Percentiles rank a stretch among this genome's conserved stretches.
phyloP scores from a whole-genome alignment of 164 flowering plant species.

The Kingdonia uniflora region DNA sequence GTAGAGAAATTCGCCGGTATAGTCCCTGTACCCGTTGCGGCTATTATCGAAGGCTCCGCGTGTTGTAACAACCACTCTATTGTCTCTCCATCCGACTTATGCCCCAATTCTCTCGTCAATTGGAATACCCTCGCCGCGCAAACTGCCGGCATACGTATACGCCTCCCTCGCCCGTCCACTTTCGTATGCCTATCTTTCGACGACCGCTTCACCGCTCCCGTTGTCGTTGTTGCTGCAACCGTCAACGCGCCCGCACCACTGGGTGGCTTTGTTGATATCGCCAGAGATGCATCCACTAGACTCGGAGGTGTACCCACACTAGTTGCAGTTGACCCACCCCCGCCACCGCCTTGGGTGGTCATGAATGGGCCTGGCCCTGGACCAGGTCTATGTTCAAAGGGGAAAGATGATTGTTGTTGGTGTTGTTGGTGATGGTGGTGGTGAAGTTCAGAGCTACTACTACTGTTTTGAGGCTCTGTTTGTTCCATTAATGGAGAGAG shows the following conservation, averaged over 20 bases:
- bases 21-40: constrained; percentile 79
- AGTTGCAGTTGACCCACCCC: constrained; percentile 6
- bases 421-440: constrained; percentile 13
- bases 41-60: constrained; percentile 71
- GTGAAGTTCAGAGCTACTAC: constrained; percentile 1
- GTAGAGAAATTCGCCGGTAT: constrained; percentile 75
- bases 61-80: constrained; percentile 78
- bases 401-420: constrained; percentile 15
- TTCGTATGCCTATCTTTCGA: constrained; percentile 82
- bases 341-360: constrained; percentile 23
- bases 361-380: constrained; percentile 17
- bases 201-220: constrained; percentile 38
- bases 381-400: constrained; percentile 5
- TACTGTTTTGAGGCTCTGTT: constrained; percentile 13
- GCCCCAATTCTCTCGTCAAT: constrained; percentile 56
- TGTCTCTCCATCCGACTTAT: constrained; percentile 78
- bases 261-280: constrained; percentile 18
- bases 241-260: background rate
- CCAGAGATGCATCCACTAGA: constrained; percentile 47
- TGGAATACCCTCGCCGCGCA: constrained; percentile 86
- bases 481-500: too few species aligned
- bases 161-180: constrained; percentile 72
- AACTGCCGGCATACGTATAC: constrained; percentile 79
- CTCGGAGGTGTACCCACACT: constrained; percentile 9
- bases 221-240: constrained; percentile 4